Percentiles rank a stretch among this genome's conserved stretches.
These are phyloP conservation scores for Mycena sp. DNA, from an alignment of 1,284 basidiomycete genomes.

Conservation along the genomic window DNA sequence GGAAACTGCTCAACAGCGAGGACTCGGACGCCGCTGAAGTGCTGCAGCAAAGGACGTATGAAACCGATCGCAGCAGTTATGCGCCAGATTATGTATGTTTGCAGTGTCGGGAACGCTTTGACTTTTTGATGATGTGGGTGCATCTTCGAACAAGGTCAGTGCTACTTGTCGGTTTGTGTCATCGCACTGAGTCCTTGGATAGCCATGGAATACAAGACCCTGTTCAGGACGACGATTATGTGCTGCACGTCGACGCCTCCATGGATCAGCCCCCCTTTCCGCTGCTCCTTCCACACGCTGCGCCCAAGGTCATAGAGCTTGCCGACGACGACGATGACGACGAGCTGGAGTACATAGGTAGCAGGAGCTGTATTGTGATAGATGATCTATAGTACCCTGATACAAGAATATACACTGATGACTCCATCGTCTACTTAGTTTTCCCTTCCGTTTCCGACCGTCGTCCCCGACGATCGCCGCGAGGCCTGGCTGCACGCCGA, in stretches of 20 bases:
- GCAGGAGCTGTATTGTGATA: neutral
- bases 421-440: no score
- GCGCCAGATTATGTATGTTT: conserved; percentile 10
- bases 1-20: conserved; percentile 20
- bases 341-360: neutral
- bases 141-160: conserved; percentile 20
- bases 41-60: conserved; percentile 15
- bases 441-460: no score
- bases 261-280: conserved; percentile 31
- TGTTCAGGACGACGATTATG: conserved; percentile 25
- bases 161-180: neutral
- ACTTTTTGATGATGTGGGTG: conserved; percentile 6
- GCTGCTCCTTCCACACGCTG: conserved; percentile 18
- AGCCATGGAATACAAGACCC: conserved; percentile 21
- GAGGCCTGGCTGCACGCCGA: no score
- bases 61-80: neutral
- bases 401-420: no score
- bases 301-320: conserved; percentile 12
- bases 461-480: no score
- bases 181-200: neutral
- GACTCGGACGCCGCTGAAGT: conserved; percentile 25
- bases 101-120: conserved; percentile 12
- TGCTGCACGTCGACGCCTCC: conserved; percentile 29
- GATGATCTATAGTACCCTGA: no score
- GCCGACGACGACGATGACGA: neutral